Conservation (phyloP, 768 basidiomycete genomes). For the Amanita polypyramis region DNA sequence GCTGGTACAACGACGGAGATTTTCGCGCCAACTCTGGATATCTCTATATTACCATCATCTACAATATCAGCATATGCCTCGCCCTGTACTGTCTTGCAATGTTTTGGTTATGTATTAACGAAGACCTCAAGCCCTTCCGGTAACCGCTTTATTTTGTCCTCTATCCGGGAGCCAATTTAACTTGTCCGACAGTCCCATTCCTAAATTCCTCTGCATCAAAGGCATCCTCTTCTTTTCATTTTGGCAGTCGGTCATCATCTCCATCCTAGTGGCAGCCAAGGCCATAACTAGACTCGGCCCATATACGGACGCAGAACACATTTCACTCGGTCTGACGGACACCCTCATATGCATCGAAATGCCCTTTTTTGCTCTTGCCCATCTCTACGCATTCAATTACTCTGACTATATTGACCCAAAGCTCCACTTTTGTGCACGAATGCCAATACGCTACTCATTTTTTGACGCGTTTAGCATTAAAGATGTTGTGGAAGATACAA, state of each 20-base stretch:
- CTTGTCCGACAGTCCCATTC: conserved; percentile 52
- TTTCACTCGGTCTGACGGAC: conserved; percentile 85
- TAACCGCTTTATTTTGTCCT: conserved; percentile 20
- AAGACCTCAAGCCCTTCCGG: conserved; percentile 87
- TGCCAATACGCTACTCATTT: conserved; percentile 81
- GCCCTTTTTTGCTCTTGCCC: conserved; percentile 93
- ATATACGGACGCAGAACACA: conserved; percentile 80
- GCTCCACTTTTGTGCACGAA: conserved; percentile 66
- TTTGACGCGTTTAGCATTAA: conserved; percentile 80
- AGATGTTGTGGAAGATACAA: conserved; percentile 82
- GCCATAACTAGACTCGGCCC: conserved; percentile 73
- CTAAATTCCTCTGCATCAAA: conserved; percentile 98
- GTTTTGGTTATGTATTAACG: conserved; percentile 90
- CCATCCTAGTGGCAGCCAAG: conserved; percentile 77
- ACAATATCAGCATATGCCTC: conserved; percentile 73
- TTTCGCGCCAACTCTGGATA: conserved; percentile 83
- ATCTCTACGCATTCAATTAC: conserved; percentile 90
- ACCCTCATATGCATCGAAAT: conserved; percentile 92
- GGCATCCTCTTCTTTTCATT: conserved; percentile 98
- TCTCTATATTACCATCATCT: conserved; percentile 81
- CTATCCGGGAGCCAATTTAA: neutral
- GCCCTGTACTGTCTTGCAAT: conserved; percentile 87
- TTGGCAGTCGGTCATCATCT: conserved; percentile 88
- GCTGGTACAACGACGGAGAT: conserved; percentile 85
- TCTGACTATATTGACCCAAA: conserved; percentile 67